Percentiles rank a stretch among this genome's conserved stretches.
Conservation (phyloP, 345 rosid species). For the Lepidium africanum region DNA sequence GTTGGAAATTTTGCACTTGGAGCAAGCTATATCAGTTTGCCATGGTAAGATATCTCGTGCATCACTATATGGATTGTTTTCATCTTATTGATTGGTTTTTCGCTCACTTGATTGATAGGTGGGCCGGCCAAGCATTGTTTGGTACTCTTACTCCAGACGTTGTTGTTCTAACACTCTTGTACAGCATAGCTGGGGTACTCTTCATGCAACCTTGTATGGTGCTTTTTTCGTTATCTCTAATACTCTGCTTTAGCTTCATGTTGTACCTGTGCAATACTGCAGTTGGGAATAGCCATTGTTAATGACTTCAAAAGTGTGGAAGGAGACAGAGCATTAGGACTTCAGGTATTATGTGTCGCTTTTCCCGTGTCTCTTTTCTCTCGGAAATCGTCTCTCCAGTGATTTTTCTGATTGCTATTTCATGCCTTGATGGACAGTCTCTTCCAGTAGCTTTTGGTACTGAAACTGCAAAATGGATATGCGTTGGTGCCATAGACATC, state of each 20-base stretch:
- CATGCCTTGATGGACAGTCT: constrained; percentile 37
- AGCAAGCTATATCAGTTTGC: constrained; percentile 94
- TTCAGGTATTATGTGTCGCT: constrained; percentile 25
- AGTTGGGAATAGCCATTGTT: constrained; percentile 93
- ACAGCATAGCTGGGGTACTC: constrained; percentile 94
- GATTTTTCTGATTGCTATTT: neutral
- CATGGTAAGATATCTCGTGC: constrained; percentile 50
- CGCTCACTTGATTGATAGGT: constrained; percentile 43
- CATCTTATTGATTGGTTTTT: neutral
- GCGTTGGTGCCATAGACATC: constrained; percentile 95
- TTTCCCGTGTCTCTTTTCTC: neutral
- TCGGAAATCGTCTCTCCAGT: neutral
- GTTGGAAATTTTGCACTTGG: constrained; percentile 94
- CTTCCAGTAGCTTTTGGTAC: constrained; percentile 96
- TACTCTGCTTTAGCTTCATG: neutral
- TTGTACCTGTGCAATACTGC: constrained; percentile 20
- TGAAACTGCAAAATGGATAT: constrained; percentile 97
- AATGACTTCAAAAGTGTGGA: constrained; percentile 97
- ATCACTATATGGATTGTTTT: neutral
- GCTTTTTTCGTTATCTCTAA: neutral
- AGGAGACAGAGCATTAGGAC: constrained; percentile 94
- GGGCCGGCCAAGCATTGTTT: constrained; percentile 99
- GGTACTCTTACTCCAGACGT: constrained; percentile 94
- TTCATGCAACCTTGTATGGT: constrained; percentile 2
- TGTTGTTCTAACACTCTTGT: constrained; percentile 84